Conservation (phyloP, 331 rosid genomes). For the Cucumis variabilis region DNA sequence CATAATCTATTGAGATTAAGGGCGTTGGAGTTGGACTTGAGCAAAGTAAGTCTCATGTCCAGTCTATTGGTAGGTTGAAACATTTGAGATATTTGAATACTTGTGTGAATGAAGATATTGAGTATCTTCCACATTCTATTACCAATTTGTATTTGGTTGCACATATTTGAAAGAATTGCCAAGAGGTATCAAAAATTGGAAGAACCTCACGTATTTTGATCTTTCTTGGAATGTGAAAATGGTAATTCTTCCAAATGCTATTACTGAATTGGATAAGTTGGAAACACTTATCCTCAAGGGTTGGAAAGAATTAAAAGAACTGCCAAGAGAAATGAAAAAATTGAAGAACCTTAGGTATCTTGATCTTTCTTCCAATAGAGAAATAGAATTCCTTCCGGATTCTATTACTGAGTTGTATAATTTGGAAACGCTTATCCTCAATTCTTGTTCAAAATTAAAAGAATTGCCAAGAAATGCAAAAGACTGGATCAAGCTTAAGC, state of each 20-base stretch:
- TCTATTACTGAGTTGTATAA: not conserved
- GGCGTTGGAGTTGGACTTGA: no score
- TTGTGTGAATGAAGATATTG: not conserved
- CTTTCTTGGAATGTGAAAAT: fast-evolving
- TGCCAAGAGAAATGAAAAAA: not conserved
- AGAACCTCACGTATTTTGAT: not conserved
- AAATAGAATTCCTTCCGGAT: not conserved
- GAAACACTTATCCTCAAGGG: fast-evolving
- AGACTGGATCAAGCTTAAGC: not conserved
- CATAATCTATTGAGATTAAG: no score
- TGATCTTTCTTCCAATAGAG: not conserved
- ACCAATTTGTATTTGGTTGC: no score
- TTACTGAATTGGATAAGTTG: not conserved
- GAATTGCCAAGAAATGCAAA: not conserved
- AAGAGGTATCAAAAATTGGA: no score
- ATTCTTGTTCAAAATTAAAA: fast-evolving
- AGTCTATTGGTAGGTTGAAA: not conserved
- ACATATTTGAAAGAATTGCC: no score
- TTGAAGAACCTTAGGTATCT: not conserved
- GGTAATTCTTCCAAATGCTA: not conserved
- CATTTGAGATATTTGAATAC: not conserved
- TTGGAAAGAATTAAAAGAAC: fast-evolving
- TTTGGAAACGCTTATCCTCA: not conserved
- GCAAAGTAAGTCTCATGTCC: no score
- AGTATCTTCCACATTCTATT: not conserved